A percentile compares a stretch with the other conserved stretches of the same genome.
Conservation (phyloP, 169 alveolate genomes). For the Babesia gibsoni region DNA sequence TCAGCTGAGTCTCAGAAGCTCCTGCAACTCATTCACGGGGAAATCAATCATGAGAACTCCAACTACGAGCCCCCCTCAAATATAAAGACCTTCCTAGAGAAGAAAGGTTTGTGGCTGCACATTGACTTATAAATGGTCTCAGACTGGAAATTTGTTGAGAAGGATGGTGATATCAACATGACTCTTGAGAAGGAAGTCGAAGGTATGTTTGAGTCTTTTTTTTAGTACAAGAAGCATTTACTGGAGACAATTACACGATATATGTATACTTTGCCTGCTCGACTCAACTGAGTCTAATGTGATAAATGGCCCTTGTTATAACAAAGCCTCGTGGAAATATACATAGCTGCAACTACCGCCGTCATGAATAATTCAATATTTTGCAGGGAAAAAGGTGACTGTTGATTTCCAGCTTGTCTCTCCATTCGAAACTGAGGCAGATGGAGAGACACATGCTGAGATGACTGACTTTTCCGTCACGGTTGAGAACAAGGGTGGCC, state of each 20-base stretch:
- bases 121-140: neutral
- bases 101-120: slow-evolving; percentile 12
- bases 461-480: slow-evolving; percentile 87
- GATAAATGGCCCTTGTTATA: neutral
- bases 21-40: slow-evolving; percentile 75
- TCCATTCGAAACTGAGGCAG: slow-evolving; percentile 83
- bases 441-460: slow-evolving; percentile 83
- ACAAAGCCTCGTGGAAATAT: neutral
- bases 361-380: neutral
- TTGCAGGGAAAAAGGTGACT: slow-evolving; percentile 62
- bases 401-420: slow-evolving; percentile 81
- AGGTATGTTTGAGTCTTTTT: no score
- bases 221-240: neutral
- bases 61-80: slow-evolving; percentile 77
- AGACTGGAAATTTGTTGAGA: slow-evolving; percentile 80
- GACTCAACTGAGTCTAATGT: neutral
- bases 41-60: slow-evolving; percentile 77
- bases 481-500: slow-evolving; percentile 75
- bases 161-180: slow-evolving; percentile 82
- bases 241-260: neutral
- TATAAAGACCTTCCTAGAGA: slow-evolving; percentile 71
- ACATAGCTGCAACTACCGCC: neutral
- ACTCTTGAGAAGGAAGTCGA: slow-evolving; percentile 75
- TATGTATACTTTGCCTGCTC: neutral
- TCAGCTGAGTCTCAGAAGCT: slow-evolving; percentile 76